Conservation (phyloP, 257 asterid genomes). For the Fraxinus excelsior region DNA sequence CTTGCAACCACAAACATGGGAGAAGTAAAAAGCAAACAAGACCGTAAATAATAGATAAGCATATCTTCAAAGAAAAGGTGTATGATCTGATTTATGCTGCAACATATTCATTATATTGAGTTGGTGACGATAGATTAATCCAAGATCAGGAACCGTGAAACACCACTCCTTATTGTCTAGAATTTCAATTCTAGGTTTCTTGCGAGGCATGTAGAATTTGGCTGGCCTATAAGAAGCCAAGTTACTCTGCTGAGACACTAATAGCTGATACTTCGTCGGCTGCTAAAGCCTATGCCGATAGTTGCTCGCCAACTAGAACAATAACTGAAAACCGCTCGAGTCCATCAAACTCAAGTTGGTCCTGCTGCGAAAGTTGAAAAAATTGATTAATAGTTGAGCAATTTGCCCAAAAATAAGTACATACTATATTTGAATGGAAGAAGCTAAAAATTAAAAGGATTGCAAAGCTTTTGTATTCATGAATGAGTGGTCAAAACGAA, state of each 20-base stretch:
- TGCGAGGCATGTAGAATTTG: constrained; percentile 49
- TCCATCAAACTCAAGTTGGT: constrained; percentile 69
- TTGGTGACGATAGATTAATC: constrained; percentile 38
- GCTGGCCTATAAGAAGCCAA: constrained; percentile 34
- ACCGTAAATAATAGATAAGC: background rate
- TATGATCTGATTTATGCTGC: background rate
- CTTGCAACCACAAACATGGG: background rate
- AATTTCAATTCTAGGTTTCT: constrained; percentile 69
- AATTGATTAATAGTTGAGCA: background rate
- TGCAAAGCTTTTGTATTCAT: no score
- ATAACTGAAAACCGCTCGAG: constrained; percentile 71
- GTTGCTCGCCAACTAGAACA: constrained; percentile 63
- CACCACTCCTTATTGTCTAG: constrained; percentile 66
- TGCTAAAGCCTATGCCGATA: constrained; percentile 39
- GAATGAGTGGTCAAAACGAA: no score
- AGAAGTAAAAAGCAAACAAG: background rate
- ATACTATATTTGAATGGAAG: no score
- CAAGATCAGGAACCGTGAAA: constrained; percentile 89
- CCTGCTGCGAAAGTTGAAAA: constrained; percentile 51
- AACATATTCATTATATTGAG: background rate
- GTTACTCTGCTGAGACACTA: constrained; percentile 46
- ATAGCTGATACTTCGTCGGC: constrained; percentile 74
- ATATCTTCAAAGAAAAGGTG: background rate
- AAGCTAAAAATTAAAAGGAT: no score
- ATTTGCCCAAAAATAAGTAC: no score